Evolutionary conservation across 331 rosid species (phyloP).

Genomic region (Rosa hybrid): DNA sequence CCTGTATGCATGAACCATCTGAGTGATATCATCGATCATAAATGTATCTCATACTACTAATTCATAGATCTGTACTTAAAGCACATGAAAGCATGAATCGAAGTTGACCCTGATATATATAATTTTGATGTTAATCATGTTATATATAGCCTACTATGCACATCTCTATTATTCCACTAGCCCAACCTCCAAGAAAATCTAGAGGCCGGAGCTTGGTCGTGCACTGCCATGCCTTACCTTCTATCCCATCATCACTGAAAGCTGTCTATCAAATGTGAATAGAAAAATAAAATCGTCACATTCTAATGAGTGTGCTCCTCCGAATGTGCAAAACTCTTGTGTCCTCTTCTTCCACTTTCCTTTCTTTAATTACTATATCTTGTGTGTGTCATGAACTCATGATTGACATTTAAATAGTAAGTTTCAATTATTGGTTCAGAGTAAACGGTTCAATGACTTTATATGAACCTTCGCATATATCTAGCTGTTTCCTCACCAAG

Average conservation of each 20-base stretch:
- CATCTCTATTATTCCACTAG: not conserved
- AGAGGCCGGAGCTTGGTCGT: not conserved
- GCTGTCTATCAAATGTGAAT: not conserved
- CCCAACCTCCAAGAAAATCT: not conserved
- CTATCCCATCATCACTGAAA: not conserved
- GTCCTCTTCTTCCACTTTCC: not conserved
- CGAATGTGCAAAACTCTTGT: not conserved
- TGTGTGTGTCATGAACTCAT: not conserved
- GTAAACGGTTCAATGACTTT: not conserved
- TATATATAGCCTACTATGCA: no score
- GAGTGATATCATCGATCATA: not conserved
- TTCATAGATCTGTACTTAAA: no score
- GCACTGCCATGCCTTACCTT: not conserved
- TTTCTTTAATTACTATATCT: not conserved
- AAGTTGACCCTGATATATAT: no score
- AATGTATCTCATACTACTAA: not conserved
- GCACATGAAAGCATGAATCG: no score
- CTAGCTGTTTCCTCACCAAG: no score
- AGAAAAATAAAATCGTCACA: not conserved
- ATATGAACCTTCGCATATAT: not conserved
- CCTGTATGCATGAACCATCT: not conserved
- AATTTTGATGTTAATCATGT: no score
- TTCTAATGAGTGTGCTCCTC: not conserved
- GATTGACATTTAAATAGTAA: conserved; percentile 22
- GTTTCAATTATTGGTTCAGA: not conserved